Percentiles rank a stretch among this genome's conserved stretches.
These are phyloP conservation scores for Microbotryum scabiosae DNA, from an alignment of 1,284 basidiomycete genomes.

Conservation along the genomic window DNA sequence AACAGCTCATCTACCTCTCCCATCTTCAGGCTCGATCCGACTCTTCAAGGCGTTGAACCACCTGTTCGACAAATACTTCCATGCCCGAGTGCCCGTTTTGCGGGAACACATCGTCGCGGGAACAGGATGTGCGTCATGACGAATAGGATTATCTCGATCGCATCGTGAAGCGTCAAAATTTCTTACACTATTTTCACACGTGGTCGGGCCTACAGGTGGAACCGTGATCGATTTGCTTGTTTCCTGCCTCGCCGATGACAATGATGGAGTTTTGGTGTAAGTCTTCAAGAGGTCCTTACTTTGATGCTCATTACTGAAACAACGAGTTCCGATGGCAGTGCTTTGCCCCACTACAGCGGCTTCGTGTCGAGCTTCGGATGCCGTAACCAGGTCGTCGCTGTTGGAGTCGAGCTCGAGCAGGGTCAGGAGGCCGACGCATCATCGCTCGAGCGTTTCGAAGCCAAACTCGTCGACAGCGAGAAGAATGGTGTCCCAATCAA, in stretches of 20 bases:
- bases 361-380: slow-evolving; percentile 32
- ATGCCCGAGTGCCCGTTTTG: slow-evolving; percentile 26
- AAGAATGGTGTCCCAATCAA: slow-evolving; percentile 19
- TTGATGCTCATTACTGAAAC: slow-evolving; percentile 24
- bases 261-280: slow-evolving; percentile 39
- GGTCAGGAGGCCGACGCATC: slow-evolving; percentile 16
- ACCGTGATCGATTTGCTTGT: slow-evolving; percentile 42
- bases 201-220: slow-evolving; percentile 3
- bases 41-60: slow-evolving; percentile 21
- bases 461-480: slow-evolving; percentile 9
- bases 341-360: slow-evolving; percentile 25
- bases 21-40: slow-evolving; percentile 17
- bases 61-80: slow-evolving; percentile 25
- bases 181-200: no score
- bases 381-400: slow-evolving; percentile 34
- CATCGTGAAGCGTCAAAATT: no score
- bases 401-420: slow-evolving; percentile 34
- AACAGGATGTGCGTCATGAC: slow-evolving; percentile 17
- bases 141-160: no score
- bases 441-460: slow-evolving; percentile 11
- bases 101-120: slow-evolving; percentile 35
- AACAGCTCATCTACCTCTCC: no score
- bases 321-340: not conserved
- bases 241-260: slow-evolving; percentile 41
- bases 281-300: slow-evolving; percentile 20